Evolutionary conservation across 176 grass and related monocot species (phyloP), one percentile per base, ranked within the genome.

Genomic region (Canna indica): DNA sequence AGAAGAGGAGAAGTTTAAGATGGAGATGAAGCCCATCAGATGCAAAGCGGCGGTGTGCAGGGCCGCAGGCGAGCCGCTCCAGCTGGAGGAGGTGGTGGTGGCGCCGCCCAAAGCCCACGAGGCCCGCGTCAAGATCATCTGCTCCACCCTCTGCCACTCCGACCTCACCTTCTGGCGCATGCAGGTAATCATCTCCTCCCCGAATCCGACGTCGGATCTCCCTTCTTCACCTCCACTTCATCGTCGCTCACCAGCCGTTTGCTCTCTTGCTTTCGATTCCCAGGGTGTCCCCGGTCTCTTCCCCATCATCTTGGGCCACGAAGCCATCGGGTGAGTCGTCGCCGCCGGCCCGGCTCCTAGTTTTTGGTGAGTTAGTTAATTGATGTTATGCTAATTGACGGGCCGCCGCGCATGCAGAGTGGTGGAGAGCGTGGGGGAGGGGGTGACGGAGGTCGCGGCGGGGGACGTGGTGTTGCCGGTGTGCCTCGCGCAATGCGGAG

Each of bases 41-140:
- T 90, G 91, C 87, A 95, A 83, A 88, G 88, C 88, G 54, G 91
- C 91, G 0, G 88, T 96, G 65, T 80, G 88, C 28, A 67, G 91
- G 59, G 78, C 78, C 25, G 71, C 33, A 13, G 83, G 91, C 2
- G 78, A 70, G 81, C 83, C 91, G 45, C 79, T 96, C 18, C 36
- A 14, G 36, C 30, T 96, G 36, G 91, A 96, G 85, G 88, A 91
- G 26, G 80, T 96, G 73, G 67, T 83, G 47, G 91, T 96, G 39
- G 91, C 90, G 28, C 85, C 88, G 9, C 91, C 88, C 0, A 83
- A 73, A 20, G 78, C 73, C 2, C 66, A 84, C 62, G 91, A 96
- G 64, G 47, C 91, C 56, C 85, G 88, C 33, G 78, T 96, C 27
- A 88, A 73, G 83, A 82, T 80, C 72, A 46, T 67, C 69, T 91